Conservation (phyloP, 805 yeast species). For the Saccharomycopsis synnaedendra region DNA sequence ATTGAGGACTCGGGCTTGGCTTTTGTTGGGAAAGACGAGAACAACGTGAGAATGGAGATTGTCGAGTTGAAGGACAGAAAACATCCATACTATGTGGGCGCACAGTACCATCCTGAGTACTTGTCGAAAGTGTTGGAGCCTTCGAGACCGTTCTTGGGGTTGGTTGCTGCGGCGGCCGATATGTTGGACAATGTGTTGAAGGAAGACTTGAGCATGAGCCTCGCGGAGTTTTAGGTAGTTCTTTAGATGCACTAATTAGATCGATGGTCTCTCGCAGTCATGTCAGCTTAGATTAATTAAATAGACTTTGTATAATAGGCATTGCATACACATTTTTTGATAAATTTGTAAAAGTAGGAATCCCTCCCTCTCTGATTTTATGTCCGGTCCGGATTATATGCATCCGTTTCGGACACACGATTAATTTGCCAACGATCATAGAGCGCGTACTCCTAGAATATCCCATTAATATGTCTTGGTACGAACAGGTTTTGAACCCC, state of each 20-base stretch:
- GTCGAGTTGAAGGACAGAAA: slow-evolving; percentile 55
- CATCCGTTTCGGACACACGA: too few species aligned
- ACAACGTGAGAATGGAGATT: slow-evolving; percentile 86
- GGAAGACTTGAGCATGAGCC: slow-evolving; percentile 18
- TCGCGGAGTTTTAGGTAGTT: too few species aligned
- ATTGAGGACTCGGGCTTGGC: slow-evolving; percentile 72
- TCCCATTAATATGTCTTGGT: slow-evolving; percentile 4
- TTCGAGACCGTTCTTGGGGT: slow-evolving; percentile 90
- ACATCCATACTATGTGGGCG: slow-evolving; percentile 87
- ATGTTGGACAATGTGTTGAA: slow-evolving; percentile 55
- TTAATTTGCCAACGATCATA: too few species aligned
- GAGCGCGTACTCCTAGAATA: too few species aligned
- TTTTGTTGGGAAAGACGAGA: slow-evolving; percentile 91
- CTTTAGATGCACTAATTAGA: too few species aligned
- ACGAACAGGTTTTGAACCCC: slow-evolving; percentile 3
- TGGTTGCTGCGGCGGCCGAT: slow-evolving; percentile 90
- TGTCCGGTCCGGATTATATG: too few species aligned
- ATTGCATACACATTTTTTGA: too few species aligned
- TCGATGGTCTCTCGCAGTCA: too few species aligned
- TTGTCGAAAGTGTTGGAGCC: slow-evolving; percentile 94
- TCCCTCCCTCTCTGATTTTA: too few species aligned
- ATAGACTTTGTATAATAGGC: too few species aligned
- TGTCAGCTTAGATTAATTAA: too few species aligned
- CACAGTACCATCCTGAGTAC: slow-evolving; percentile 98
- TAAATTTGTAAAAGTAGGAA: too few species aligned